A percentile compares a stretch with the other conserved stretches of the same genome.
These are phyloP conservation scores for Nitzschia sp. DNA, from an alignment of 108 stramenopile species.

Conservation along the genomic window DNA sequence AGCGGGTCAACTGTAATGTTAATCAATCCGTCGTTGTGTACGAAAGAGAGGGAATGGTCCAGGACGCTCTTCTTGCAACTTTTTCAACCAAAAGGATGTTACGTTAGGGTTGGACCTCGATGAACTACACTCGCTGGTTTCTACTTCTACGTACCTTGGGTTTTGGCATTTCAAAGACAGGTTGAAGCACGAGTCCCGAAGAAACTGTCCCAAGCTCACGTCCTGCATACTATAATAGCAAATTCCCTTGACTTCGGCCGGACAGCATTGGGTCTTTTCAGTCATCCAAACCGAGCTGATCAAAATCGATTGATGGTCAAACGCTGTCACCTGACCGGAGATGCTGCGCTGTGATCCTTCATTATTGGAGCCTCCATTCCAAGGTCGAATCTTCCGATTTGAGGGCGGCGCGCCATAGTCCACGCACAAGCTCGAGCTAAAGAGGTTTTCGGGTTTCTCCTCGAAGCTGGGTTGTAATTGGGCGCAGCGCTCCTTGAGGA, in stretches of 20 bases:
- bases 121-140: too few species aligned
- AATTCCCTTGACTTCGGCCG: constrained; percentile 96
- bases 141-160: too few species aligned
- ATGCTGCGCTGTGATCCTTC: constrained; percentile 58
- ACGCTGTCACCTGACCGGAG: constrained; percentile 72
- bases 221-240: constrained; percentile 93
- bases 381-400: constrained; percentile 72
- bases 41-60: constrained; percentile 90
- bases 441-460: constrained; percentile 43
- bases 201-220: constrained; percentile 91
- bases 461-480: constrained; percentile 55
- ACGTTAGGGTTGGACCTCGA: too few species aligned
- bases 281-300: constrained; percentile 96
- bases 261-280: constrained; percentile 87
- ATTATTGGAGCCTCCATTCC: constrained; percentile 80
- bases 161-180: constrained; percentile 90
- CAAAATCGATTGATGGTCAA: constrained; percentile 91
- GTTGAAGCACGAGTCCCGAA: constrained; percentile 94
- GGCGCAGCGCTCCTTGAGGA: constrained; percentile 84
- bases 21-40: constrained; percentile 90
- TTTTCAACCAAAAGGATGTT: too few species aligned
- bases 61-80: constrained; percentile 91
- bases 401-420: constrained; percentile 74
- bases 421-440: constrained; percentile 75
- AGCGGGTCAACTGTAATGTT: constrained; percentile 88